Percentiles rank a stretch among this genome's conserved stretches.
Evolutionary conservation across 2,329 filamentous ascomycete species (phyloP).

Genomic region (Paraphaeosphaeria sporulosa): DNA sequence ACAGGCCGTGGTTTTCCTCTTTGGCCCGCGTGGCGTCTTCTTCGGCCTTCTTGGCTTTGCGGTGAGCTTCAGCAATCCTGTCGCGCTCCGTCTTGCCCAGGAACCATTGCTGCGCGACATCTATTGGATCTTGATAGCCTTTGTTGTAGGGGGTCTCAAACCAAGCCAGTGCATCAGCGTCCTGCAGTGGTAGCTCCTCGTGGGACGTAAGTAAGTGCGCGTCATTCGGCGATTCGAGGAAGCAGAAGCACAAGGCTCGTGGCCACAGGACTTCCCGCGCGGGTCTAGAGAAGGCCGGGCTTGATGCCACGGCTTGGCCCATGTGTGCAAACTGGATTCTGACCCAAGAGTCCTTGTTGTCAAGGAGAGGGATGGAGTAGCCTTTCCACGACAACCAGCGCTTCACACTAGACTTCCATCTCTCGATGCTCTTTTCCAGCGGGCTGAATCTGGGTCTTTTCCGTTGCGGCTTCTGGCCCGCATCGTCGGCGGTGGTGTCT

Average conservation of each 20-base stretch:
- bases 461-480: conserved; percentile 24
- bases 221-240: conserved; percentile 13
- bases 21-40: conserved; percentile 54
- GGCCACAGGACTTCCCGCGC: conserved; percentile 49
- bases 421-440: conserved; percentile 40
- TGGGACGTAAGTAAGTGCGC: background rate
- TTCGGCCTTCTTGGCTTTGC: conserved; percentile 54
- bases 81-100: conserved; percentile 45
- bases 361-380: conserved; percentile 35
- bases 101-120: conserved; percentile 48
- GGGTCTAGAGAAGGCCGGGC: conserved; percentile 19
- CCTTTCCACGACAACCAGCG: conserved; percentile 48
- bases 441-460: conserved; percentile 36
- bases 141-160: conserved; percentile 35
- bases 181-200: conserved; percentile 1
- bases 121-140: conserved; percentile 47
- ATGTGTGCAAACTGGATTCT: conserved; percentile 35
- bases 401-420: conserved; percentile 43
- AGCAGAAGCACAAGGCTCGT: conserved; percentile 42
- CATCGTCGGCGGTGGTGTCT: conserved; percentile 29
- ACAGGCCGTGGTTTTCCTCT: conserved; percentile 36
- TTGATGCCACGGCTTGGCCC: conserved; percentile 19
- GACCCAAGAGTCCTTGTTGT: conserved; percentile 39
- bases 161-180: conserved; percentile 33
- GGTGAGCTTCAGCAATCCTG: conserved; percentile 45